Conservation (phyloP, 345 rosid genomes). For the Acer saccharum region DNA sequence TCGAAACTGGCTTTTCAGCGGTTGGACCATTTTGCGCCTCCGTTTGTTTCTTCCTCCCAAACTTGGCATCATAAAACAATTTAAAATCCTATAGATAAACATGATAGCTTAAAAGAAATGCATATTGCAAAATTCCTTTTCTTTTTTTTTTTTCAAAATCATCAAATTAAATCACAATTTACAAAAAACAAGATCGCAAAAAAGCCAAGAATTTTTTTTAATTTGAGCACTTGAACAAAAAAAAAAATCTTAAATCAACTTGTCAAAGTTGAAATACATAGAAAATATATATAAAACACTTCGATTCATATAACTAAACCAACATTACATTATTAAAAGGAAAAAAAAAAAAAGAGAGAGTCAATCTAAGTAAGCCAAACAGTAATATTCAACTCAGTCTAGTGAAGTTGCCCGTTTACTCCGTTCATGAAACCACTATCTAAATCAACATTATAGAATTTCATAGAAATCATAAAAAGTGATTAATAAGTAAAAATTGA, state of each 20-base stretch:
- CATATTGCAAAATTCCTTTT: slow-evolving; percentile 2
- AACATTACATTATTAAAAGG: neutral
- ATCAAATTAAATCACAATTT: slow-evolving; percentile 8
- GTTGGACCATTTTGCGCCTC: slow-evolving; percentile 41
- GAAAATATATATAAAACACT: no score
- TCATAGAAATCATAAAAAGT: neutral
- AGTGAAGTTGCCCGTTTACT: slow-evolving; percentile 26
- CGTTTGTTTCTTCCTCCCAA: slow-evolving; percentile 78
- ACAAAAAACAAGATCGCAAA: neutral
- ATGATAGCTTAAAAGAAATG: slow-evolving; percentile 42
- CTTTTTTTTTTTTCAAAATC: neutral
- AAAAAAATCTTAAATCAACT: no score
- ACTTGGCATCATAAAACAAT: slow-evolving; percentile 78
- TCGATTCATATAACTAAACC: no score
- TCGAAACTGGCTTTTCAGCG: slow-evolving; percentile 37
- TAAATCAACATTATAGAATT: neutral
- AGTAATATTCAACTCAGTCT: slow-evolving; percentile 5
- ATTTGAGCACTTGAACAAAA: no score
- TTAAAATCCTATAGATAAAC: slow-evolving; percentile 66
- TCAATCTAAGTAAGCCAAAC: neutral
- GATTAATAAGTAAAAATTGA: neutral
- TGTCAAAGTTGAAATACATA: no score
- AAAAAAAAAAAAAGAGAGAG: neutral
- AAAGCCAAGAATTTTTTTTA: neutral
- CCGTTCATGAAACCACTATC: neutral